Evolutionary conservation across 441 rosid species (phyloP).

Genomic region (Metrosideros polymorpha): DNA sequence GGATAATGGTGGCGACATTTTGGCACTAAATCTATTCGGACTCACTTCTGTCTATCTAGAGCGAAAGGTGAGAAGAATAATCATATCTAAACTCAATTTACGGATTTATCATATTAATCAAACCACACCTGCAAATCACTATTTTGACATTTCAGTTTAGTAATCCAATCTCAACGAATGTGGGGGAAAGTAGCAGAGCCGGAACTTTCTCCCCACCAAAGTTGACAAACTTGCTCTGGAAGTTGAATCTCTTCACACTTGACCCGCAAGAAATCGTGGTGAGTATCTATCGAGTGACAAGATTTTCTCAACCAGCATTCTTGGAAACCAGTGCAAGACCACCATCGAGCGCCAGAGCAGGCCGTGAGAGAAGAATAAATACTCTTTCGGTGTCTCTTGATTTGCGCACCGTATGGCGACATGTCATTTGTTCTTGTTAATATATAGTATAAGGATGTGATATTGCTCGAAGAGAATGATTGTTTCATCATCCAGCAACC

Average conservation of each 20-base stretch:
- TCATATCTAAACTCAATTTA: not conserved
- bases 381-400: too few species aligned
- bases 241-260: not conserved
- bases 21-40: not conserved
- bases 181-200: not conserved
- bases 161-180: not conserved
- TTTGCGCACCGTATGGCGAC: not conserved
- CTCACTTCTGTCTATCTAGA: not conserved
- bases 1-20: not conserved
- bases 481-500: not conserved
- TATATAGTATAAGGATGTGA: not conserved
- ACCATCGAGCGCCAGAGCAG: not conserved
- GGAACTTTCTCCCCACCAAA: not conserved
- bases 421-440: not conserved
- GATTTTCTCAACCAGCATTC: not conserved
- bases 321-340: not conserved
- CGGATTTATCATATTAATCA: not conserved
- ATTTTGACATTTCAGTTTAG: not conserved
- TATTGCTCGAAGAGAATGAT: not conserved
- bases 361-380: too few species aligned
- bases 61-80: not conserved
- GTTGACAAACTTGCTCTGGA: not conserved
- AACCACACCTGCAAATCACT: not conserved
- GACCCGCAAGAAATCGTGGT: not conserved
- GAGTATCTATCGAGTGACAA: not conserved